Base-by-base conservation (phyloP, 2,329 filamentous ascomycete species). In the Westerdykella sp. region DNA sequence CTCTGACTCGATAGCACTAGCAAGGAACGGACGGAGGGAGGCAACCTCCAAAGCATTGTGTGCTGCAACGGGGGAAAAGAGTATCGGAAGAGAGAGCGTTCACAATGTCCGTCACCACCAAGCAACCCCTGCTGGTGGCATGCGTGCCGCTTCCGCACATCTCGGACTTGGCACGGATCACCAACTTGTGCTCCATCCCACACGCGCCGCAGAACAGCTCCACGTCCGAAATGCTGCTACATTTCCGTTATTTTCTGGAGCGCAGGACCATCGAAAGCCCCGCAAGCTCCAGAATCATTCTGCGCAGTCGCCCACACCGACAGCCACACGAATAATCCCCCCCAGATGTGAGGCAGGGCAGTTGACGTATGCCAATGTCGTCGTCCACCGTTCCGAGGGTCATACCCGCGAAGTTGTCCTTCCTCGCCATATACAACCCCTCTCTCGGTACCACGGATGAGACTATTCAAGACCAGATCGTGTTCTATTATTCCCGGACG, bases 361-460 rank as follows among this genome's bases (percentile, higher is more conserved):
- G 25, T 28, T 28, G 25, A 28, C 25, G 25, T 28, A 9, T 28
- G 40, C 43, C 37, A 28, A 64, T 60, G 59, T 60, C 57, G 35
- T 59, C 58, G 9, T 55, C 53, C 1, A 43, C 46, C 1, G 42
- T 57, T 2, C 53, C 62, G 23, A 63, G 60, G 46, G 65, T 85
- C 50, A 72, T 83, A 28, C 90, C 93, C 35, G 91, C 91, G 30
- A 87, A 87, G 62, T 79, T 97, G 23, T 85, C 87, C 57, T 97
- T 93, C 66, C 78, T 98, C 37, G 83, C 91, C 64, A 94, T 98
- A 65, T 98, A 95, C 75, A 97, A 95, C 66, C 93, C 94, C 28
- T 81, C 84, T 5, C 77, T 94, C 36, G 84, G 85, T 57, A 75
- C 63, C 30, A 79, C 77, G 65, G 85, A 89, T 63, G 84, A 88